Base-by-base conservation (phyloP, 768 basidiomycete genomes). In the Tubosaeta sp. region DNA sequence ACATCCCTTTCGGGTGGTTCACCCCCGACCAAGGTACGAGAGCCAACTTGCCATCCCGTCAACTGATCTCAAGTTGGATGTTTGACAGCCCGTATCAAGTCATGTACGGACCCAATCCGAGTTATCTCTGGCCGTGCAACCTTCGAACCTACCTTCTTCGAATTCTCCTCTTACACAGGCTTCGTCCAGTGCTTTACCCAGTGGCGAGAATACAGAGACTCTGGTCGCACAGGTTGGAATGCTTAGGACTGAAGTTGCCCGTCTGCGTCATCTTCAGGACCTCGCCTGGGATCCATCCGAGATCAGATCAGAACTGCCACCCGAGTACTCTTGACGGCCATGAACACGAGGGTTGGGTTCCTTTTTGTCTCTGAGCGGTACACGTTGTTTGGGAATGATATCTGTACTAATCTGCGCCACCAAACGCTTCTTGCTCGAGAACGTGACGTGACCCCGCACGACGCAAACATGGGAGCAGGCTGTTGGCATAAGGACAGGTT, bases 231-330 rank as follows among this genome's bases (percentile, higher is more conserved):
- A 26, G 26, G 42, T 43, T 14, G 42, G 42, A 26, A 26, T 31
- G 6, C 42, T 60, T 1, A 51, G 52, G 16, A 46, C 22, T 1
- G 60, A 58, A 34, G 51, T 61, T 1, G 49, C 56, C 22, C 56
- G 53, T 29, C 48, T 61, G 3, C 52, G 57, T 12, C 46, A 22
- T 13, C 22, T 41, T 31, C 45, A 34, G 8, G 25, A 11, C 8
- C 22, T 25, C 7, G 32, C 17, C 22, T 26, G 7, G 37, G 22
- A 19, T 41, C 13, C 1, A n/a, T 33, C 22, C 25, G 45, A 34
- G 25, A 0, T 41, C 0, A 19, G 12, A 8, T 41, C 38, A 5
- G 45, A 41, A 4, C 19, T 31, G 11, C 45, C 51, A 29, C 51
- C 45, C 14, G 32, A 33, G 26, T 52, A 52, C 7, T 27, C 49